A percentile compares a stretch with the other conserved stretches of the same genome.
Evolutionary conservation across 2,329 filamentous ascomycete species (phyloP).

Genomic region (Stemphylium vesicarium): DNA sequence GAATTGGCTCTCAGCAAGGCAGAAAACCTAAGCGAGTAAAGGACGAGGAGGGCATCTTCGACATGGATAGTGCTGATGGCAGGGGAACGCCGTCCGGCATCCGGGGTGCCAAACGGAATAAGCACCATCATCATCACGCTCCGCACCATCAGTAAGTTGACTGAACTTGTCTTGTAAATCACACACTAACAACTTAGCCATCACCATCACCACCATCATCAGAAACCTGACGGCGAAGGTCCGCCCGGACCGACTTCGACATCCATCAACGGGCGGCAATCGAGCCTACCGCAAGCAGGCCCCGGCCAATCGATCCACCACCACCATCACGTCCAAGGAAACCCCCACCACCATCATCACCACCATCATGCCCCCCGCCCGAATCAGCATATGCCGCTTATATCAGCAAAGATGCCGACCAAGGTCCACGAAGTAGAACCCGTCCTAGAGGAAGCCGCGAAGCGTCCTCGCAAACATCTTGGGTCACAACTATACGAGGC

Average conservation of each 20-base stretch:
- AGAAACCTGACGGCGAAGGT: constrained; percentile 60
- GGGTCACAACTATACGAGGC: constrained; percentile 84
- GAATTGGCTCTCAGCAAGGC: constrained; percentile 48
- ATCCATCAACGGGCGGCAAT: constrained; percentile 30
- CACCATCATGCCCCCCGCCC: constrained; percentile 40
- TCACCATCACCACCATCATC: constrained; percentile 64
- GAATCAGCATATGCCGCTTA: constrained; percentile 29
- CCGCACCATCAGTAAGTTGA: constrained; percentile 58
- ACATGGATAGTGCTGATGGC: constrained; percentile 69
- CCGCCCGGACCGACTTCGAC: constrained; percentile 25
- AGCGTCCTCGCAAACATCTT: constrained; percentile 77
- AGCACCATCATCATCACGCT: constrained; percentile 64
- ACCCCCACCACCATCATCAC: constrained; percentile 44
- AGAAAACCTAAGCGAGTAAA: constrained; percentile 67
- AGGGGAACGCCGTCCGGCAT: constrained; percentile 66
- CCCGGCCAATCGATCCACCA: constrained; percentile 41
- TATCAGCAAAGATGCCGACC: constrained; percentile 65
- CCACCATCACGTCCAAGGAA: constrained; percentile 49
- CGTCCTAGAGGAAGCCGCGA: constrained; percentile 73
- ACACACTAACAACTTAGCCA: constrained; percentile 50
- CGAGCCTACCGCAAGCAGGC: constrained; percentile 41
- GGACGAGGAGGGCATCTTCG: constrained; percentile 73
- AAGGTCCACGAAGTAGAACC: constrained; percentile 62
- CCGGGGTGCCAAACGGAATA: constrained; percentile 71
- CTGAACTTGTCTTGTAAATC: neutral